A percentile compares a stretch with the other conserved stretches of the same genome.
phyloP scores from a whole-genome alignment of 805 yeast species.

The Saturnispora sekii region DNA sequence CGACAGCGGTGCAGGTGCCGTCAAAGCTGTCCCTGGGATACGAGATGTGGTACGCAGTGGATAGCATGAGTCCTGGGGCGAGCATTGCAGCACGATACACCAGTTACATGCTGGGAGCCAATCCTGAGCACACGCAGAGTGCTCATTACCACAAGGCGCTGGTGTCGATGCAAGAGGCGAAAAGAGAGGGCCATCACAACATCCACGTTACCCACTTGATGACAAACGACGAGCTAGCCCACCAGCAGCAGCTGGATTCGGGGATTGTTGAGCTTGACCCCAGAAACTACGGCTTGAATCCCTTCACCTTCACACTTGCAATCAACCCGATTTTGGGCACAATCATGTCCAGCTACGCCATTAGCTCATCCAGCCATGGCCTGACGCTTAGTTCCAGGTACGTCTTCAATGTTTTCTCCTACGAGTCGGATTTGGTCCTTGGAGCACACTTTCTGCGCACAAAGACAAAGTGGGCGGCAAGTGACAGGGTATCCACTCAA shows the following conservation, averaged over 20 bases:
- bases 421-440: conserved; percentile 73
- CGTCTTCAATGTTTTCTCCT: conserved; percentile 85
- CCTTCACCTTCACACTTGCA: conserved; percentile 78
- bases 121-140: background rate
- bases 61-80: conserved; percentile 79
- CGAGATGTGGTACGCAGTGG: conserved; percentile 82
- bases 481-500: background rate
- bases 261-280: background rate
- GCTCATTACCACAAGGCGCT: background rate
- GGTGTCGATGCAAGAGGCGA: background rate
- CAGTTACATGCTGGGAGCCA: conserved; percentile 36
- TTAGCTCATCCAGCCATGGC: conserved; percentile 21
- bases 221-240: conserved; percentile 6
- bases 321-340: conserved; percentile 88
- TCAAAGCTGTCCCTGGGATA: conserved; percentile 63
- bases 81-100: conserved; percentile 80
- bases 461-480: background rate
- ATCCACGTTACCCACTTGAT: conserved; percentile 5
- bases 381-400: conserved; percentile 69
- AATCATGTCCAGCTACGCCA: conserved; percentile 77
- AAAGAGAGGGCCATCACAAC: conserved; percentile 1
- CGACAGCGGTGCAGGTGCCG: conserved; percentile 12
- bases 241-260: conserved; percentile 3
- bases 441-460: conserved; percentile 78
- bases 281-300: conserved; percentile 34